A percentile compares a stretch with the other conserved stretches of the same genome.
Evolutionary conservation across 1,284 basidiomycete genomes (phyloP).

Genomic region (Cutaneotrichosporon cavernicola): DNA sequence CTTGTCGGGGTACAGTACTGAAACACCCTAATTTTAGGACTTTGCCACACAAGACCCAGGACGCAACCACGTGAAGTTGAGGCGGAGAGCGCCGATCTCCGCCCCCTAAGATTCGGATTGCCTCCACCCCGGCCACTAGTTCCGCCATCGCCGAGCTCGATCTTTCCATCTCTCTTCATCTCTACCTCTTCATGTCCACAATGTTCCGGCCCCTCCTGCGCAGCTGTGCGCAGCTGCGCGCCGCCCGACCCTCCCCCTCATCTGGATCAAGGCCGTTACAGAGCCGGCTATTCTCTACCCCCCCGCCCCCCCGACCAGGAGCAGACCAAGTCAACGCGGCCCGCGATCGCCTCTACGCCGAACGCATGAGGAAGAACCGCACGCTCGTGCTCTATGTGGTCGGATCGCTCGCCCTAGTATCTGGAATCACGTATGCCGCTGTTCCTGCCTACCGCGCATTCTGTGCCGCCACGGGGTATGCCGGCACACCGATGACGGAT

Average conservation of each 20-base stretch:
- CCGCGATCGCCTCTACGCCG: conserved; percentile 31
- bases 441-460: conserved; percentile 97
- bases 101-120: not conserved
- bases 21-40: no score
- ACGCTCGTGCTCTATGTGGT: conserved; percentile 42
- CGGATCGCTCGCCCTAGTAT: conserved; percentile 66
- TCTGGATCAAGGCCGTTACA: not conserved
- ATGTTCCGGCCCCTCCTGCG: not conserved
- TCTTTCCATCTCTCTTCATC: not conserved
- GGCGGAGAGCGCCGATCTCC: not conserved
- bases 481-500: conserved; percentile 87
- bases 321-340: not conserved
- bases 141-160: not conserved
- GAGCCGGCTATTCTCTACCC: not conserved
- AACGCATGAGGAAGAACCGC: conserved; percentile 37
- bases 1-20: no score
- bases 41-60: not conserved
- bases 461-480: conserved; percentile 95
- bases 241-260: not conserved
- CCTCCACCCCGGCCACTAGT: not conserved
- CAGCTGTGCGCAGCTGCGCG: not conserved
- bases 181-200: not conserved
- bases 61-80: no score
- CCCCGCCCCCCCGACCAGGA: not conserved
- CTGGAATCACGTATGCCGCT: conserved; percentile 90